Base-by-base conservation (phyloP, 371 early-diverging fungal species). In the Cokeromyces recurvatus region DNA sequence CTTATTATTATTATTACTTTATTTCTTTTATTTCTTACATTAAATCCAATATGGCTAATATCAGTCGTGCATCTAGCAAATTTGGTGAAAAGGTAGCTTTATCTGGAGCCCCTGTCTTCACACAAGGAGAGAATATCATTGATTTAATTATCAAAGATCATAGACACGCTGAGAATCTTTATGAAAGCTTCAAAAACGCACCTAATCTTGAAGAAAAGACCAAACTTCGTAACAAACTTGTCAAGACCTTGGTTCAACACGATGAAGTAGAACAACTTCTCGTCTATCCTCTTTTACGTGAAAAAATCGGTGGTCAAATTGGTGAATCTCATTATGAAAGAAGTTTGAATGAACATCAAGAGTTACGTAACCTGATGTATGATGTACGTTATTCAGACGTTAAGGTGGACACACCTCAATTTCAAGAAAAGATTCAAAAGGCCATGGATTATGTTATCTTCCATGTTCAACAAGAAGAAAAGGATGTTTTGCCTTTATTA, bases 281-380 rank as follows among this genome's bases (percentile, higher is more conserved):
- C n/a, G 43, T 51, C 14, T 51, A 51, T 43, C 43, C 51, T 16
- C 32, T 51, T 5, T 38, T 51, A n/a, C 25, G 51, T 21, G 51
- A 51, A 32, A 44, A 44, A 11, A 24, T 49, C 10, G 49, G 49
- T 8, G 49, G 49, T 14, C 2, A 1, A 4, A 5, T 41, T 6
- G 49, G 49, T 25, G 49, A 49, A 16, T 34, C 12, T 3, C 42
- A 49, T 15, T 49, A 49, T 24, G 25, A 12, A 15, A 17, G 49
- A 22, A 43, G 43, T 12, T 32, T 43, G 21, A 14, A 11, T 32
- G 43, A 43, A 43, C 43, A 43, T 19, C 43, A 43, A 32, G 43
- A 43, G 9, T 24, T 20, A 4, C 16, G 43, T 3, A n/a, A 43
- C 31, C 20, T 43, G 7, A 11, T 43, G 31, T 43, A 43, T 32